Percentiles rank a stretch among this genome's conserved stretches.
Evolutionary conservation across 1,284 basidiomycete species (phyloP).

Genomic region (Irpex sp.): DNA sequence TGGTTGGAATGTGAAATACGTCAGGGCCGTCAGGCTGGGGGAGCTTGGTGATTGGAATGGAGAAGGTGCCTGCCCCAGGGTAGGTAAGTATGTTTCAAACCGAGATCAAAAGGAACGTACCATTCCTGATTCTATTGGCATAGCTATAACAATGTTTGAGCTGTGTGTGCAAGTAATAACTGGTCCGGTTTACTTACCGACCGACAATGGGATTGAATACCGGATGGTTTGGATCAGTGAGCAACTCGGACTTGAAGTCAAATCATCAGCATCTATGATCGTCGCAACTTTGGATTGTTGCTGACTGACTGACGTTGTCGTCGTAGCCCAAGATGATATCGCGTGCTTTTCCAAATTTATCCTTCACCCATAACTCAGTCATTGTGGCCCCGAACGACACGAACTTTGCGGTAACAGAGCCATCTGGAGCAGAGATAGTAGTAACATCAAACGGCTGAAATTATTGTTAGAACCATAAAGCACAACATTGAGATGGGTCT

Average conservation of each 20-base stretch:
- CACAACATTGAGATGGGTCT: neutral
- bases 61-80: constrained; percentile 41
- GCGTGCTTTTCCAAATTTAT: constrained; percentile 38
- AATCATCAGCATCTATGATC: neutral
- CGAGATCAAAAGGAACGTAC: constrained; percentile 20
- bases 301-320: constrained; percentile 23
- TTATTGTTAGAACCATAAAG: neutral
- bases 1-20: constrained; percentile 48
- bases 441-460: constrained; percentile 47
- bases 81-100: neutral
- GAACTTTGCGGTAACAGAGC: constrained; percentile 50
- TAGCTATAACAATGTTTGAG: constrained; percentile 26
- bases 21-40: constrained; percentile 42
- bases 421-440: constrained; percentile 46
- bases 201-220: constrained; percentile 50
- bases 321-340: constrained; percentile 54
- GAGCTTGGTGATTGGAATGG: constrained; percentile 49
- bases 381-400: constrained; percentile 50
- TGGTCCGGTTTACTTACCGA: constrained; percentile 27
- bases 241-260: constrained; percentile 31
- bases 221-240: constrained; percentile 45
- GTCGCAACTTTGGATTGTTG: neutral
- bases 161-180: neutral
- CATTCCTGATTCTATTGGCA: constrained; percentile 51
- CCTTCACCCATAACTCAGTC: constrained; percentile 50